These are phyloP conservation scores for Cryptosporidium sp. DNA, from an alignment of 169 alveolate species.

Conservation along the genomic window DNA sequence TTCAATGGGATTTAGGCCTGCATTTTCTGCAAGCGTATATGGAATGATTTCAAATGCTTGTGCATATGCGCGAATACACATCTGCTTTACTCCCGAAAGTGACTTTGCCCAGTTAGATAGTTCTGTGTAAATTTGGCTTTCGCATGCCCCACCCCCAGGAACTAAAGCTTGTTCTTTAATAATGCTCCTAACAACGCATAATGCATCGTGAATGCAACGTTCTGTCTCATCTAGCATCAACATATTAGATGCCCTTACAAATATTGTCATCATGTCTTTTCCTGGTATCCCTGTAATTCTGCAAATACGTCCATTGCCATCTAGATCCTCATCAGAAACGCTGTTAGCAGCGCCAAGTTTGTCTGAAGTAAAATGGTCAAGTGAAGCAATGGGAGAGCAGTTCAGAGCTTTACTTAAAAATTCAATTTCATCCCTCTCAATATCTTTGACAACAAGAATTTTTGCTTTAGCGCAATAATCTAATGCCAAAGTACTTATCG, in stretches of 20 bases:
- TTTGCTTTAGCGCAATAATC: conserved; percentile 97
- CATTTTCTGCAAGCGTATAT: conserved; percentile 99
- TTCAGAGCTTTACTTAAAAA: conserved; percentile 94
- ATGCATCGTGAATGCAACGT: conserved; percentile 98
- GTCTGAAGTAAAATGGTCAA: conserved; percentile 96
- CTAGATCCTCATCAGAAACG: conserved; percentile 86
- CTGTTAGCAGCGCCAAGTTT: conserved; percentile 96
- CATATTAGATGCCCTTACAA: conserved; percentile 95
- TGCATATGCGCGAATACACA: conserved; percentile 96
- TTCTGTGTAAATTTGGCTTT: conserved; percentile 91
- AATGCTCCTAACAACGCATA: conserved; percentile 97
- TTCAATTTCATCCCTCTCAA: conserved; percentile 98
- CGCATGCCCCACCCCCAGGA: conserved; percentile 99
- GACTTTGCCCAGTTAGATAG: conserved; percentile 85
- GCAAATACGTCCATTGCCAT: conserved; percentile 92
- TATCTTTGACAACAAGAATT: conserved; percentile 97
- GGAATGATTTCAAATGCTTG: conserved; percentile 99
- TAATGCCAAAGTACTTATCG: conserved; percentile 93
- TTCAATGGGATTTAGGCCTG: conserved; percentile 97
- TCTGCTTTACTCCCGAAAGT: conserved; percentile 94
- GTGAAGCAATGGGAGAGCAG: conserved; percentile 96
- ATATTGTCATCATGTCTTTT: conserved; percentile 94
- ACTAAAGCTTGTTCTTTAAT: conserved; percentile 95
- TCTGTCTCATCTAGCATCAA: conserved; percentile 98
- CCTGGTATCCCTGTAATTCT: conserved; percentile 96